Evolutionary conservation across 805 yeast species (phyloP).

Genomic region (Nematodospora valgi): DNA sequence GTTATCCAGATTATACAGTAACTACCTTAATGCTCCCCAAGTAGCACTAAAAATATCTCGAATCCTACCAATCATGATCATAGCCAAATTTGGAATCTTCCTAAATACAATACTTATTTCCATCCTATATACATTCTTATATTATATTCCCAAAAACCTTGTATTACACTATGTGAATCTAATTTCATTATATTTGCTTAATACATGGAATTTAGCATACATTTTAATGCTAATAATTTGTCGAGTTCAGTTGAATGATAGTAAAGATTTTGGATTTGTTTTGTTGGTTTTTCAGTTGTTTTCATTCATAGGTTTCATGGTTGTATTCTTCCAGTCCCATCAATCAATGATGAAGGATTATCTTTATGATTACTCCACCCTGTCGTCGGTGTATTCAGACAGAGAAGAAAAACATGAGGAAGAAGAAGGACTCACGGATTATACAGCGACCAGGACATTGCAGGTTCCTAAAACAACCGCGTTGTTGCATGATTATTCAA

Average conservation of each 20-base stretch:
- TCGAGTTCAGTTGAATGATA: too few relatives aligned
- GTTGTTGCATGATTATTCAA: not conserved
- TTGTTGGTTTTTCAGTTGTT: constrained; percentile 2
- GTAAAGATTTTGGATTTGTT: not conserved
- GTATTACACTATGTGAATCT: constrained; percentile 4
- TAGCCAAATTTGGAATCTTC: not conserved
- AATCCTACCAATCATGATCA: too few relatives aligned
- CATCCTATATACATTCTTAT: not conserved
- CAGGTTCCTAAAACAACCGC: constrained; percentile 1
- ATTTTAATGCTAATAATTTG: not conserved
- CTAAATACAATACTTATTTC: not conserved
- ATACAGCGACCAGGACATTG: too few relatives aligned
- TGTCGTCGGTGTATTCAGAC: constrained; percentile 5
- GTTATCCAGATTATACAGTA: too few relatives aligned
- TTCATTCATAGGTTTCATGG: not conserved
- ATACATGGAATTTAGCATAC: not conserved
- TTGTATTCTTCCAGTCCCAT: constrained; percentile 4
- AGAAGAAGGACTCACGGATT: too few relatives aligned
- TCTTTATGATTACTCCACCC: not conserved
- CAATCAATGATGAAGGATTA: constrained; percentile 1
- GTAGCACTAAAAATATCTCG: too few relatives aligned
- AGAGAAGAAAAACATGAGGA: too few relatives aligned
- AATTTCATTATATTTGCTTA: not conserved
- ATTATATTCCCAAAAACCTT: constrained; percentile 1
- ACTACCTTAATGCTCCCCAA: too few relatives aligned